phyloP scores from a whole-genome alignment of 2,329 filamentous ascomycete species.

The Colletotrichum sp. region DNA sequence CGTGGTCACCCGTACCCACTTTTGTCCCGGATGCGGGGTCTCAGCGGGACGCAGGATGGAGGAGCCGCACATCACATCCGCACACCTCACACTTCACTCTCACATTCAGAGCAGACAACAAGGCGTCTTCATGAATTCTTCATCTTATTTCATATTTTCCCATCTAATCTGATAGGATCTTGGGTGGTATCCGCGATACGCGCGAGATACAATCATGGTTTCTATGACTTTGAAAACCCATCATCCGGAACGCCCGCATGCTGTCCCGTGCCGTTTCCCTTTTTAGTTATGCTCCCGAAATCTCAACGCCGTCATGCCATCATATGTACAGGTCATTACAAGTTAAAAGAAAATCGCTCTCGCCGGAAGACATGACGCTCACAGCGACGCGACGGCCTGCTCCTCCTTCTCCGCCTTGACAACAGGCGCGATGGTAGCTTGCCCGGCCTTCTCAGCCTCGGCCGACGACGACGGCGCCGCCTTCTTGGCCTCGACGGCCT shows the following conservation, averaged over 20 bases:
- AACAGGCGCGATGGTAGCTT: conserved; percentile 20
- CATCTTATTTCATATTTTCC: background rate
- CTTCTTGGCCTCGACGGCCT: conserved; percentile 58
- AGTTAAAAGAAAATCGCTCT: background rate
- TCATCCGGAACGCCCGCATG: conserved; percentile 15
- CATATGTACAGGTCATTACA: conserved; percentile 20
- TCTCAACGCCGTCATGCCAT: conserved; percentile 17
- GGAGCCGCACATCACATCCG: background rate
- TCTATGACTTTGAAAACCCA: background rate
- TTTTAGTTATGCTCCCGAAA: conserved; percentile 1
- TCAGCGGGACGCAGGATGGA: background rate
- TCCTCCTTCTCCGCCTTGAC: conserved; percentile 22
- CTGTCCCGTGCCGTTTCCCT: conserved; percentile 13
- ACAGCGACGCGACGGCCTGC: conserved; percentile 1
- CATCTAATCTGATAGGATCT: background rate
- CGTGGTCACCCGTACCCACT: background rate
- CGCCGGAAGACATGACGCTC: background rate
- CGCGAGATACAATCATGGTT: background rate
- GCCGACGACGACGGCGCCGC: conserved; percentile 26
- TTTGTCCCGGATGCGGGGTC: background rate
- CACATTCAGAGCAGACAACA: background rate
- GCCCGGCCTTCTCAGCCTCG: conserved; percentile 22
- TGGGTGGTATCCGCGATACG: background rate
- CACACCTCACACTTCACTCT: background rate
- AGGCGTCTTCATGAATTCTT: background rate